Base-by-base conservation (phyloP, 1,139 yeast species). In the Kazachstania sp. region DNA sequence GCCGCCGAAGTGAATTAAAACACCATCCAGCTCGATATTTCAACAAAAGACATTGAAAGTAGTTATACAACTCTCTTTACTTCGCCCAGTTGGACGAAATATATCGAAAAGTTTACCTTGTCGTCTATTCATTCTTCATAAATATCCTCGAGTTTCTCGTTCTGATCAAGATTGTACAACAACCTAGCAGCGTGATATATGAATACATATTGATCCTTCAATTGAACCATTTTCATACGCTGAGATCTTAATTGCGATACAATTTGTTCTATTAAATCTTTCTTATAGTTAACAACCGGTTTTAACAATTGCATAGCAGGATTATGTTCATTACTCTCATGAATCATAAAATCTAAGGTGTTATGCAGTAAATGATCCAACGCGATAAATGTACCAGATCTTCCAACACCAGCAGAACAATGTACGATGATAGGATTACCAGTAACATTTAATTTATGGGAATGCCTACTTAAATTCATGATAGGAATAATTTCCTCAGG, bases 361-460 rank as follows among this genome's bases (percentile, higher is more conserved):
- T 61, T 64, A 47, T 69, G 71, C 48, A 75, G 63, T 18, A 80
- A 57, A 55, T 80, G 79, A 57, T 83, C 86, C 48, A 81, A 59
- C 0, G 83, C 76, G 41, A 83, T 80, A 57, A 80, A 83, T 0
- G 90, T 82, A 0, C 92, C 92, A 0, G 87, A 77, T 52, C 92
- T 66, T 0, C 92, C 92, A 4, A 83, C 90, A 0, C 92, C 90
- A 1, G 92, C 92, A 1, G 90, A 83, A 52, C 92, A 83, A 60
- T 83, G 90, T 0, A 81, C 79, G 3, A 74, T 55, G 1, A 71
- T 55, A 0, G 77, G 75, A 44, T 65, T 70, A 0, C 54, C 59
- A 1, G 52, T 41, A 0, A 60, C 53, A 37, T 63, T 63, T 19
- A 67, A 50, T 1, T 54, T 47, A 41, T 63, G 63, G 0, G 65